Base-by-base conservation (phyloP, 352 stramenopile species). In the Globisporangium yorkense region DNA sequence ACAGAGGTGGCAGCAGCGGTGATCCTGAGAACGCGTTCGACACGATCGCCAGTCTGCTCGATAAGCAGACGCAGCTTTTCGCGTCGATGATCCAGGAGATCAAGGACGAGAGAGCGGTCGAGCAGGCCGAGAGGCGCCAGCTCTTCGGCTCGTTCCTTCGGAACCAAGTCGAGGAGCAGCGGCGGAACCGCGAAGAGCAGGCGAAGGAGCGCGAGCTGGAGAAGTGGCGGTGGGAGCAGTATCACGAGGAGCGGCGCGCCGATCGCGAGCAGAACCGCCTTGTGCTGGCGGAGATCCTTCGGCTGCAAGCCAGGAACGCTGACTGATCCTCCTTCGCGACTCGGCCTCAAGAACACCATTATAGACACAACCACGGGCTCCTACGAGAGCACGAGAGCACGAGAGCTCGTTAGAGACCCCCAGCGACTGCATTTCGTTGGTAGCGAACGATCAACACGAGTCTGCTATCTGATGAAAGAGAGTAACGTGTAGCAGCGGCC, bases 51-150 rank as follows among this genome's bases (percentile, higher is more conserved):
- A 2, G 7, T 12, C 13, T 52, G 47, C 31, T 52, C 16, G 47
- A 52, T 5, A 39, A 21, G 31, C 47, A 52, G 47, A 52, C 47
- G 5, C 12, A 52, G 15, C 27, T 40, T 10, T 18, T 52, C 6
- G 47, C 47, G 47, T 52, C 47, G 13, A 52, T 52, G 47, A 12
- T 52, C 27, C 24, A 52, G 5, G 21, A 35, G 27, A 52, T 52
- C 47, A 52, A 40, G 7, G 27, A 35, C 6, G 47, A 52, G 47
- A 27, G 47, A 12, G 2, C 24, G 7, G 18, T 13, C 2, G 47
- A 52, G 31, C 47, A 39, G 24, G 47, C 27, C 15, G 47, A 52
- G 47, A 13, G 47, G 16, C 13, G 27, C 2, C 27, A 52, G 47
- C 47, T 52, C 27, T 39, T 52, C 18, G 47, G 41, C 5, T 20